phyloP scores from a whole-genome alignment of 2,329 filamentous ascomycete species.

The Arachnomyces sp. region DNA sequence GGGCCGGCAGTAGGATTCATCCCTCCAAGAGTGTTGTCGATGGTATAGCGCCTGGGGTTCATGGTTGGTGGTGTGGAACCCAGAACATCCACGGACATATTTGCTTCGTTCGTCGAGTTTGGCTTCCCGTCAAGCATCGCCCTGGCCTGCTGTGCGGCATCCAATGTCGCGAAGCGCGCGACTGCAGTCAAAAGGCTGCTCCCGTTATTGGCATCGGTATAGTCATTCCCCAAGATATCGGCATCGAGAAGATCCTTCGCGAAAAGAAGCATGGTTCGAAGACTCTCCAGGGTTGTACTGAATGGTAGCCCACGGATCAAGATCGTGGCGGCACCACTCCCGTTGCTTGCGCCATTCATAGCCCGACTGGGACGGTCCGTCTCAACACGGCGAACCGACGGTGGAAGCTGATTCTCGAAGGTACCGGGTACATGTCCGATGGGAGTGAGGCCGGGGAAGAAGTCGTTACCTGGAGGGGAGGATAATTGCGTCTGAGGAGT shows the following conservation, averaged over 20 bases:
- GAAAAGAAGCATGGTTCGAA: constrained; percentile 58
- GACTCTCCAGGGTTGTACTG: constrained; percentile 49
- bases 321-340: constrained; percentile 34
- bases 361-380: constrained; percentile 27
- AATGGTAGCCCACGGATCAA: constrained; percentile 52
- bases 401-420: constrained; percentile 25
- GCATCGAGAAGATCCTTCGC: constrained; percentile 54
- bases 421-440: constrained; percentile 29
- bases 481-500: constrained; percentile 28
- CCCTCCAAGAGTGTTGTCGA: constrained; percentile 36
- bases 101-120: constrained; percentile 53
- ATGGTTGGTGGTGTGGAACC: constrained; percentile 36
- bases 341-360: constrained; percentile 26
- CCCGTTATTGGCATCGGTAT: constrained; percentile 48
- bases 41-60: constrained; percentile 41
- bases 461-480: constrained; percentile 22
- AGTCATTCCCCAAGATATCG: constrained; percentile 48
- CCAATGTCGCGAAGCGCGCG: constrained; percentile 49
- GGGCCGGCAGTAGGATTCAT: constrained; percentile 4
- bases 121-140: constrained; percentile 53
- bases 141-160: constrained; percentile 52
- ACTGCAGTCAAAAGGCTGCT: constrained; percentile 50
- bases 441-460: constrained; percentile 31
- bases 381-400: constrained; percentile 28
- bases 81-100: constrained; percentile 47